Conservation (phyloP, 2,329 filamentous ascomycete species). For the Fusarium buharicum region DNA sequence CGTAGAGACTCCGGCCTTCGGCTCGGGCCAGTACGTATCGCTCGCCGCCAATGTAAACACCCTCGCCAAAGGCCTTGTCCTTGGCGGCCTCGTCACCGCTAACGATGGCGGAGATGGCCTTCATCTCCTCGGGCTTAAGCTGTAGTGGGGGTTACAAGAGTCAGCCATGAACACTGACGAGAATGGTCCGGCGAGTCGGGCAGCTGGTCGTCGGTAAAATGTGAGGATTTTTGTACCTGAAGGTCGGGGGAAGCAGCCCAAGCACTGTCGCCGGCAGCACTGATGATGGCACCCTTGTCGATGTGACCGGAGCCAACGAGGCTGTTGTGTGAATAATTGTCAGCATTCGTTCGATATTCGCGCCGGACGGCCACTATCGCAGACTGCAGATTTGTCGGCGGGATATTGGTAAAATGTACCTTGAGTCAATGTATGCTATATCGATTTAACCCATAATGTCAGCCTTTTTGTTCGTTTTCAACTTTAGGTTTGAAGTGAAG, state of each 20-base stretch:
- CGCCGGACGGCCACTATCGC: constrained; percentile 1
- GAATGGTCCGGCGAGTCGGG: constrained; percentile 5
- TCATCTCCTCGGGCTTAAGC: constrained; percentile 65
- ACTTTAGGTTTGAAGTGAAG: constrained; percentile 40
- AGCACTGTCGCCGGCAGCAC: constrained; percentile 78
- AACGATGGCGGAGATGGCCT: constrained; percentile 66
- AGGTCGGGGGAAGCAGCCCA: constrained; percentile 81
- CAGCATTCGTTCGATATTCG: constrained; percentile 37
- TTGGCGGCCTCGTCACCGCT: constrained; percentile 57
- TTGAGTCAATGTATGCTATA: constrained; percentile 63
- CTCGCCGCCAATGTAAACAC: constrained; percentile 78
- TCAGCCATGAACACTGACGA: constrained; percentile 17
- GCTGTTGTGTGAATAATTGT: constrained; percentile 59
- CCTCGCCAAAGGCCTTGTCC: constrained; percentile 75
- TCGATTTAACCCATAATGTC: constrained; percentile 18
- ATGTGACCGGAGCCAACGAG: constrained; percentile 82
- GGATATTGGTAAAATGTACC: constrained; percentile 51
- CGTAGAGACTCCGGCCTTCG: constrained; percentile 83
- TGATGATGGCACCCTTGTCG: constrained; percentile 88
- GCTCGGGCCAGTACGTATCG: constrained; percentile 82
- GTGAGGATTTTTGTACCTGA: constrained; percentile 66
- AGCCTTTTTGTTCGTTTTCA: constrained; percentile 24
- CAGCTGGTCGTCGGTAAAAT: constrained; percentile 1
- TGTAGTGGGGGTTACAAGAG: constrained; percentile 29
- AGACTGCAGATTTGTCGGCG: constrained; percentile 1